A percentile compares a stretch with the other conserved stretches of the same genome.
phyloP scores from a whole-genome alignment of 805 yeast genomes.

The Groenewaldozyma salmanticensis region DNA sequence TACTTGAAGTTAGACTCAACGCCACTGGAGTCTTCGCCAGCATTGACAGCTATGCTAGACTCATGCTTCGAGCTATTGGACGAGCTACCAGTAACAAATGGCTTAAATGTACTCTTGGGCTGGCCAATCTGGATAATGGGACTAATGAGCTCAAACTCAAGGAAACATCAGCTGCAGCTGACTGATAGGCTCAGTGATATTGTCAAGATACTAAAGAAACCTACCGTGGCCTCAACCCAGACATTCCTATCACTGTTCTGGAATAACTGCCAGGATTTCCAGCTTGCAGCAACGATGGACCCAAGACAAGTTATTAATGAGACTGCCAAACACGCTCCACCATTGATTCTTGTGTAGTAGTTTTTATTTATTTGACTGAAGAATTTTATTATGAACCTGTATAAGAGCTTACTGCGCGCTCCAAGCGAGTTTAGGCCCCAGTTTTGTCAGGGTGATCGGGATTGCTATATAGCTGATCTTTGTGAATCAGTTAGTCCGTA shows the following conservation, averaged over 20 bases:
- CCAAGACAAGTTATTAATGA: no score
- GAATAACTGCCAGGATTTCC: background rate
- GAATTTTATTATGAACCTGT: no score
- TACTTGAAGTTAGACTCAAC: background rate
- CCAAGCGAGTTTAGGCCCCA: no score
- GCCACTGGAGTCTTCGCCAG: background rate
- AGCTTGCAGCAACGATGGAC: no score
- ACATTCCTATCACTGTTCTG: background rate
- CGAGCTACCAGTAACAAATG: background rate
- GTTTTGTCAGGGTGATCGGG: no score
- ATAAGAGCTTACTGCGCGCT: no score
- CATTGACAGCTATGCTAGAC: background rate
- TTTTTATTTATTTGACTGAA: no score
- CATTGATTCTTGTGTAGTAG: no score
- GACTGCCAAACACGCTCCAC: no score
- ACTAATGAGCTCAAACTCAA: background rate
- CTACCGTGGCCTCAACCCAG: background rate
- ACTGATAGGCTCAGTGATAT: background rate
- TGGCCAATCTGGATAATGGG: background rate
- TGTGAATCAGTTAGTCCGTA: no score
- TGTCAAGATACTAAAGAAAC: background rate
- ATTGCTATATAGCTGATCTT: no score
- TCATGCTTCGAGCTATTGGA: background rate
- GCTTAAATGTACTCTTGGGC: background rate
- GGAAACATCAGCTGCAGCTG: background rate